Percentiles rank a stretch among this genome's conserved stretches.
These are phyloP conservation scores for Rhizophlyctis rosea DNA, from an alignment of 192 early-diverging fungal genomes.

Conservation along the genomic window DNA sequence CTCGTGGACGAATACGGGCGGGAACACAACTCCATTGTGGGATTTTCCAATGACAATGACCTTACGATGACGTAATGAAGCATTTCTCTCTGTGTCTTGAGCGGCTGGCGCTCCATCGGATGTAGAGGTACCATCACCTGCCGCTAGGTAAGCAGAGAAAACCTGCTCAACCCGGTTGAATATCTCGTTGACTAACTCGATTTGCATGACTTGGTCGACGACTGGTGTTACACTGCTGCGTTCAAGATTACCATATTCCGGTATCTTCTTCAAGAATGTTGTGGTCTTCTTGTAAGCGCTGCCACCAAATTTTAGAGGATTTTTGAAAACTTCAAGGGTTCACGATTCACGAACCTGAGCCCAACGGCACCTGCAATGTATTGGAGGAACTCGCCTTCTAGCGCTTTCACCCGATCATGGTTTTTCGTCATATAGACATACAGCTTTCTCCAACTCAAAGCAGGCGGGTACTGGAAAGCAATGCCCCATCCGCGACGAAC, in stretches of 20 bases:
- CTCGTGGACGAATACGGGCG: constrained; percentile 7
- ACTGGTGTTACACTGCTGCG: not conserved
- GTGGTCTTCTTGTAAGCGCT: constrained; percentile 18
- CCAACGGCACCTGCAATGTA: constrained; percentile 8
- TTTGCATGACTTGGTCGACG: constrained; percentile 3
- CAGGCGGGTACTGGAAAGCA: constrained; percentile 11
- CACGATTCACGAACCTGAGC: constrained; percentile 9
- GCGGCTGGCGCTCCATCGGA: not conserved
- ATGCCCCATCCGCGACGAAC: constrained; percentile 17
- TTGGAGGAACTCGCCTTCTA: not conserved
- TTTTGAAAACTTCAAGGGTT: not conserved
- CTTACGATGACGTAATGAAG: constrained; percentile 8
- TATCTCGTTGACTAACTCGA: constrained; percentile 18
- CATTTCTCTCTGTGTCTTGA: constrained; percentile 10
- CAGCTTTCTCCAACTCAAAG: constrained; percentile 16
- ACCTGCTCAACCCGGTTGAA: constrained; percentile 17
- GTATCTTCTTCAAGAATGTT: constrained; percentile 16
- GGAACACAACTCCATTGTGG: not conserved
- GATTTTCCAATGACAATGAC: not conserved
- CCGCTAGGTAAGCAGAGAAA: constrained; percentile 10
- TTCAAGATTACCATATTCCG: constrained; percentile 17
- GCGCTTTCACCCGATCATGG: not conserved
- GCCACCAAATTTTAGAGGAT: no score
- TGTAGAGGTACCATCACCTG: no score
- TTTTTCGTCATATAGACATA: constrained; percentile 1